Evolutionary conservation across 345 rosid species (phyloP).

Genomic region (Arabis hirsuta): DNA sequence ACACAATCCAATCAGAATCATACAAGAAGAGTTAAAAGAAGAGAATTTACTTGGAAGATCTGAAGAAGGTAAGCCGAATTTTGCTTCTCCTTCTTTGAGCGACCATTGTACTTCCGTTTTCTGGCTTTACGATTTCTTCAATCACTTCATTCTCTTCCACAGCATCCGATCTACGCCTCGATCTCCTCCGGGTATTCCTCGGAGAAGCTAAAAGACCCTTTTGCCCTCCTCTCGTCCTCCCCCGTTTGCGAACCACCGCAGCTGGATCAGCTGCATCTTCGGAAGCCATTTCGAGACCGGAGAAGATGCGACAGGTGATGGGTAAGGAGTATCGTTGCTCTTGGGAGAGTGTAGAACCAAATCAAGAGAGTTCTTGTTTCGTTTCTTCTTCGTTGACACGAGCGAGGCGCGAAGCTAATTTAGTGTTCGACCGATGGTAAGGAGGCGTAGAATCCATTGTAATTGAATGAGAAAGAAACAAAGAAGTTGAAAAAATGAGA

Average conservation of each 20-base stretch:
- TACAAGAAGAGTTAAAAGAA: constrained; percentile 3
- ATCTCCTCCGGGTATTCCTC: constrained; percentile 57
- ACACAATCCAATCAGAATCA: constrained; percentile 9
- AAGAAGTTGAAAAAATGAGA: not conserved
- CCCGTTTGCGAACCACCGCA: constrained; percentile 55
- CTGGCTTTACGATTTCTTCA: constrained; percentile 62
- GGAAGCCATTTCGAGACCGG: constrained; percentile 60
- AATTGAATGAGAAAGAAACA: not conserved
- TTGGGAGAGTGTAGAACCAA: constrained; percentile 52
- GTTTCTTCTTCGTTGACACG: constrained; percentile 37
- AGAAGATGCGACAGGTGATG: constrained; percentile 44
- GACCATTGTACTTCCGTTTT: constrained; percentile 56
- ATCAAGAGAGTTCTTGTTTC: constrained; percentile 50
- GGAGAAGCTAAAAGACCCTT: constrained; percentile 59
- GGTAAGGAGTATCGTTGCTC: constrained; percentile 42
- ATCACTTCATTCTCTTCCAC: constrained; percentile 56
- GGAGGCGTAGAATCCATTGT: constrained; percentile 63
- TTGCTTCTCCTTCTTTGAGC: constrained; percentile 73
- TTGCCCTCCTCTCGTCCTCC: constrained; percentile 60
- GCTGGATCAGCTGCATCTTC: constrained; percentile 51
- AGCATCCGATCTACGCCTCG: constrained; percentile 62
- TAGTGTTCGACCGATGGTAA: constrained; percentile 55
- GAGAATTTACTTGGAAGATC: constrained; percentile 53
- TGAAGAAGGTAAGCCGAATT: constrained; percentile 47
- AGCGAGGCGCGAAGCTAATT: constrained; percentile 73